Conservation (phyloP, 305 asterid species). For the Fraxinus latifolia region DNA sequence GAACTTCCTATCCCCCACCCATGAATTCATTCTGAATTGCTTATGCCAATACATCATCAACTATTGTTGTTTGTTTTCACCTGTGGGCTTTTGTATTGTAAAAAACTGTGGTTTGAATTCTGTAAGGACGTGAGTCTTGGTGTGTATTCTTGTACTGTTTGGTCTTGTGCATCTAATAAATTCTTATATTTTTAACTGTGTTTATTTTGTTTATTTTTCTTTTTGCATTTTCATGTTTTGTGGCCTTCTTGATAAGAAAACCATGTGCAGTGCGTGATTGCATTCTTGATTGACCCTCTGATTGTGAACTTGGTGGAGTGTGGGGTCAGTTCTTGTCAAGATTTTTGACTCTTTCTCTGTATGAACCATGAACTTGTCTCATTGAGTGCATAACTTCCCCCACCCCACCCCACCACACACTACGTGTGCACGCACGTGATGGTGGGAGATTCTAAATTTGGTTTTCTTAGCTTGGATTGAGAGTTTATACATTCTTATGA, state of each 20-base stretch:
- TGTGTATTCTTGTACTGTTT: constrained; percentile 24
- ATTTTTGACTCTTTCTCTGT: background rate
- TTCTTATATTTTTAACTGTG: constrained; percentile 15
- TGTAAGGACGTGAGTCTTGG: constrained; percentile 9
- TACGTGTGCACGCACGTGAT: background rate
- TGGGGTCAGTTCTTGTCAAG: constrained; percentile 19
- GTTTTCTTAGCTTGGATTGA: background rate
- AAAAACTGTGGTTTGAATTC: constrained; percentile 15
- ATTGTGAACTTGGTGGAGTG: constrained; percentile 15
- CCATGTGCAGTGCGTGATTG: constrained; percentile 26
- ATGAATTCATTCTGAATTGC: constrained; percentile 30
- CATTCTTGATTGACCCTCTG: constrained; percentile 14
- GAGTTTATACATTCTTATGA: background rate
- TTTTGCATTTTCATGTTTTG: background rate
- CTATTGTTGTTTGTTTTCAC: constrained; percentile 39
- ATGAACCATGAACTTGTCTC: background rate
- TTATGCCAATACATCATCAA: constrained; percentile 35
- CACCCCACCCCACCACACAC: background rate
- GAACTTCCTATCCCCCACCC: constrained; percentile 8
- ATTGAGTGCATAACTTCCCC: background rate
- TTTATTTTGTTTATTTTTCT: constrained; percentile 9
- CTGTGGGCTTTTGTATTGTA: constrained; percentile 22
- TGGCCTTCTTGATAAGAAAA: constrained; percentile 14
- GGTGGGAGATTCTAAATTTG: background rate
- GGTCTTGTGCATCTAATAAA: constrained; percentile 34